Evolutionary conservation across 139 green algal genomes (phyloP).

Genomic region (Volvox africanus): DNA sequence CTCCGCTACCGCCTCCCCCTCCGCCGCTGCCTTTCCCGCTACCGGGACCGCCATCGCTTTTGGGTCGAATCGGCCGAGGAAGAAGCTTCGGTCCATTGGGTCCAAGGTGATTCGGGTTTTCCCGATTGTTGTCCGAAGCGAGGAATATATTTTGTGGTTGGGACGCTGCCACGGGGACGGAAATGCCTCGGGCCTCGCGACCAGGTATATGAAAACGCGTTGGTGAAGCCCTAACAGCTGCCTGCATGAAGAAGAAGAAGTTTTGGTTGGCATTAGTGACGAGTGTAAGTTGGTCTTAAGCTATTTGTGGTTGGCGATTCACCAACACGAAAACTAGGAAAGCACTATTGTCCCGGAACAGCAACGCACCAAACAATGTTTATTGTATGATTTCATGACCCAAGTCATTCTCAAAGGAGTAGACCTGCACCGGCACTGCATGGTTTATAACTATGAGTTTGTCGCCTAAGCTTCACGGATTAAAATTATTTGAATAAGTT

Average conservation of each 20-base stretch:
- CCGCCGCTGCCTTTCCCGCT: neutral
- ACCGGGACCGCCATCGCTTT: neutral
- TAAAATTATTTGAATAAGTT: no score
- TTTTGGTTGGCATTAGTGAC: no score
- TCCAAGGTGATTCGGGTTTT: neutral
- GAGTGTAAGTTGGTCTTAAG: no score
- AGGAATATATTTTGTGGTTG: neutral
- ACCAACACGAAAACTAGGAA: neutral
- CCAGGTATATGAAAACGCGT: neutral
- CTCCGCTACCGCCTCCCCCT: neutral
- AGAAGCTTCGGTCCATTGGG: slow-evolving; percentile 13
- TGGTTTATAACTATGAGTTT: no score
- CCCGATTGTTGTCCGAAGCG: neutral
- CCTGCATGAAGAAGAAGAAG: no score
- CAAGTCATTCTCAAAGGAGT: no score
- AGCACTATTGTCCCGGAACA: no score
- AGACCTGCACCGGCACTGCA: no score
- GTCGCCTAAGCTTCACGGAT: no score
- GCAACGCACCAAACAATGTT: no score
- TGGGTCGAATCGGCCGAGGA: neutral
- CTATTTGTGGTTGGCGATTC: neutral
- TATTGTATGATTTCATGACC: no score
- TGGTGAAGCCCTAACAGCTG: neutral
- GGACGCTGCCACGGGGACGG: neutral
- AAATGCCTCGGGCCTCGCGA: neutral